Conservation (phyloP, 305 asterid genomes). For the Fraxinus nigra region DNA sequence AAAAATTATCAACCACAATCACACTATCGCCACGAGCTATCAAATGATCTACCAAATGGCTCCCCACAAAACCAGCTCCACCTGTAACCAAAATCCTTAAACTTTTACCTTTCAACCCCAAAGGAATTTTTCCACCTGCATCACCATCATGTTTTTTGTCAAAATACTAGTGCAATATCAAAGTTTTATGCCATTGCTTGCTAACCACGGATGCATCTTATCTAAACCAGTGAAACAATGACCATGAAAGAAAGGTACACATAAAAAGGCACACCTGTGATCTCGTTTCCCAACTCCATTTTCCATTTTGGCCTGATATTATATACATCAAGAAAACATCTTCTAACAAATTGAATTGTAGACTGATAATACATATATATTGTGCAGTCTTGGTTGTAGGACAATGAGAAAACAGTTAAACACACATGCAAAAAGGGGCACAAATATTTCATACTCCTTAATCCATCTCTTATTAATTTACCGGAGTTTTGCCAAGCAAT, state of each 20-base stretch:
- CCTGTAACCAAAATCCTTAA: constrained; percentile 74
- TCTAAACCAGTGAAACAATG: background rate
- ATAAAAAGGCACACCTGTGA: background rate
- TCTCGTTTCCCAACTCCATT: background rate
- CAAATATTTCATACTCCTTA: background rate
- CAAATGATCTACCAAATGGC: constrained; percentile 82
- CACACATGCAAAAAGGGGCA: background rate
- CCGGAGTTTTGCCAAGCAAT: background rate
- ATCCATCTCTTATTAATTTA: background rate
- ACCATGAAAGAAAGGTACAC: background rate
- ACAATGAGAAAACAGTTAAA: background rate
- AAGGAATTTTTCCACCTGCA: constrained; percentile 66
- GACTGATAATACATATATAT: no score
- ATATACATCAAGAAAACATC: no score
- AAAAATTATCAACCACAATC: constrained; percentile 71
- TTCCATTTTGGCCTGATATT: no score
- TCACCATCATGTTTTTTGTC: background rate
- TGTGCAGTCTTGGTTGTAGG: background rate
- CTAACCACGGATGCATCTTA: background rate
- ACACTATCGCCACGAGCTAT: constrained; percentile 76
- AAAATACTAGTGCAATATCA: background rate
- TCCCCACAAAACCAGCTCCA: constrained; percentile 91
- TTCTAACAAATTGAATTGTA: no score
- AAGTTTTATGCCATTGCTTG: background rate
- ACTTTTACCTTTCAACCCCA: constrained; percentile 60